Percentiles rank a stretch among this genome's conserved stretches.
Evolutionary conservation across 2,329 filamentous ascomycete species (phyloP).

Genomic region (Diaporthe amygdali): DNA sequence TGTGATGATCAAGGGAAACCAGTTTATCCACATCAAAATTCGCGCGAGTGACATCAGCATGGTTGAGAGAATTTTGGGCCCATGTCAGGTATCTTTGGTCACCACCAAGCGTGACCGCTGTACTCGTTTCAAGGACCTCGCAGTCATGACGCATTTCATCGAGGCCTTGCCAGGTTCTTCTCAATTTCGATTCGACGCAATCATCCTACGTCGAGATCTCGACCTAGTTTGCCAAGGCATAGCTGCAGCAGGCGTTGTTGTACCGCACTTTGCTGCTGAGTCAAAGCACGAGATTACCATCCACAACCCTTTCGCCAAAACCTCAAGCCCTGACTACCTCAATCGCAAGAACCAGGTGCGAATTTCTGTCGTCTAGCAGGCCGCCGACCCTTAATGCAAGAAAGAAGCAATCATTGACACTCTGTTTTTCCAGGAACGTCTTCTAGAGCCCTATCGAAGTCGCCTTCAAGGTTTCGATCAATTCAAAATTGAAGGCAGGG

Average conservation of each 20-base stretch:
- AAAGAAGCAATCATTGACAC: neutral
- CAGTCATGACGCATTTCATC: neutral
- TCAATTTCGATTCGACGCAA: neutral
- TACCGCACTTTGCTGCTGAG: neutral
- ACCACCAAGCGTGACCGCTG: neutral
- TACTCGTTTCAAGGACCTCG: neutral
- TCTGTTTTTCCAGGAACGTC: neutral
- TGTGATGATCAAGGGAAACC: neutral
- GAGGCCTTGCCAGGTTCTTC: neutral
- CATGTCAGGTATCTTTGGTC: neutral
- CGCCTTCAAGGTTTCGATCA: neutral
- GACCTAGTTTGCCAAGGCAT: neutral
- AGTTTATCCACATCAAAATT: neutral
- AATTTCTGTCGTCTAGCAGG: too few relatives aligned
- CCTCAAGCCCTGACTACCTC: neutral
- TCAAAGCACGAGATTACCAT: neutral
- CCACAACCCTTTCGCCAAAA: neutral
- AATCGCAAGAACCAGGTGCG: neutral
- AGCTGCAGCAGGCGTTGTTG: neutral
- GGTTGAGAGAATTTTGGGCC: neutral
- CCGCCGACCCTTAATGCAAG: neutral
- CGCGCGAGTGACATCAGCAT: rapidly evolving
- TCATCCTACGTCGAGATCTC: neutral
- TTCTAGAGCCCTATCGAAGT: neutral
- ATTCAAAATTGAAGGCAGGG: neutral